These are phyloP conservation scores for Ophiostoma novo-ulmi DNA, from an alignment of 2,329 filamentous ascomycete genomes.

Conservation along the genomic window DNA sequence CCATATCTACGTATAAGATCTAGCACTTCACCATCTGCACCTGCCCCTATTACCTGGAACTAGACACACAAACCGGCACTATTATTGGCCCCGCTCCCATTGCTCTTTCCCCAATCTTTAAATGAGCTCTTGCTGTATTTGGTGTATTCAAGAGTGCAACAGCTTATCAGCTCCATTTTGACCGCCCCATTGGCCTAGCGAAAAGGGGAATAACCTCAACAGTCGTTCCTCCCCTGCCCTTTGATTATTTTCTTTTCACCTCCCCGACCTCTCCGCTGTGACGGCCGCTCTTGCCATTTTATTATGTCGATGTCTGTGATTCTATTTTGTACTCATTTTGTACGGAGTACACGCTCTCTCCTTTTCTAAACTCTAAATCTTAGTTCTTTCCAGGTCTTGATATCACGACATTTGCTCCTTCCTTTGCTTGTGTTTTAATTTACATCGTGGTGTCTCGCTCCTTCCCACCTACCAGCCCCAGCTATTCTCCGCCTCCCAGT, in stretches of 20 bases:
- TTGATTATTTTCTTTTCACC: slow-evolving; percentile 14
- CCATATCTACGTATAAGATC: neutral
- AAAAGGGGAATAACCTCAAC: slow-evolving; percentile 22
- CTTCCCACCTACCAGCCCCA: neutral
- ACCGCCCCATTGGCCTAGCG: slow-evolving; percentile 21
- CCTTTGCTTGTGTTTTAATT: neutral
- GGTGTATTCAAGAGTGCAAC: slow-evolving; percentile 9
- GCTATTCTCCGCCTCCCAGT: slow-evolving; percentile 19
- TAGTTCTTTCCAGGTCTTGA: neutral
- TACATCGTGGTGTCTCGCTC: neutral
- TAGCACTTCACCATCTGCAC: neutral
- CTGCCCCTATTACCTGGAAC: neutral
- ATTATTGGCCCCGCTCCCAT: slow-evolving; percentile 20
- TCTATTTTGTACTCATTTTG: neutral
- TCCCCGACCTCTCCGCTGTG: slow-evolving; percentile 19
- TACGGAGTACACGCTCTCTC: neutral
- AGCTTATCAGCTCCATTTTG: slow-evolving; percentile 21
- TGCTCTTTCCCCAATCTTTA: slow-evolving; percentile 19
- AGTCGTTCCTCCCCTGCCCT: slow-evolving; percentile 14
- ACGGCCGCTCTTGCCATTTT: slow-evolving; percentile 14
- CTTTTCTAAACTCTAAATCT: neutral
- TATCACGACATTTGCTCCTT: neutral
- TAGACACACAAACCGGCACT: neutral
- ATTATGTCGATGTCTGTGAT: neutral
- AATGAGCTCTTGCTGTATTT: slow-evolving; percentile 23